Base-by-base conservation (phyloP, 2,329 filamentous ascomycete genomes). In the Phaeosphaeria sp. region DNA sequence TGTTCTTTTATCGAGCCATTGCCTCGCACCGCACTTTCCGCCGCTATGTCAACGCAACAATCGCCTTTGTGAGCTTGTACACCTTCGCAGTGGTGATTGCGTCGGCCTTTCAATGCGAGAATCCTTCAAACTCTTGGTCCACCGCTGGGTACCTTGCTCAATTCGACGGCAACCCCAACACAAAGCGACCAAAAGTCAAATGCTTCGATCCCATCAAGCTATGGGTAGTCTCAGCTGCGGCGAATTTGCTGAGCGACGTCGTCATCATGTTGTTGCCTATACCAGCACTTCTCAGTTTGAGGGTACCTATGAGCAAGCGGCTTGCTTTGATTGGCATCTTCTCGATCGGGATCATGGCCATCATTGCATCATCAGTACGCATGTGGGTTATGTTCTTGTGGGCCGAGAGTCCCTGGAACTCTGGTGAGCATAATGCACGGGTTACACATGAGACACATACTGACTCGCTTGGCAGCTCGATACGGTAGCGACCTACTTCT, bases 241-340 rank as follows among this genome's bases (percentile, higher is more conserved):
- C 79, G 54, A 81, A 79, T 46, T 74, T 81, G 50, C 63, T 74
- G 48, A 80, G 75, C 54, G 79, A 82, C 54, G 67, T 80, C 10
- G 59, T 80, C 18, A 79, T 83, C 54, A 74, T 82, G 6, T 56
- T 79, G 6, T 65, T 82, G 2, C 81, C 81, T 0, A 77, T 83
- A 17, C 80, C 81, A 0, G 75, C 82, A 46, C 74, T 83, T 25
- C 70, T 78, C 0, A 75, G 75, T 2, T 76, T 85, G 2, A 76
- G 82, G 54, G 82, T 85, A 6, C 81, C 83, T 0, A 69, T 67
- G 3, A 76, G 76, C 2, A 82, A 85, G 54, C 84, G 85, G 53
- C 68, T 83, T 15, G 84, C 83, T 0, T 77, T 89, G n/a, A 64
- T 77, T 9, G 72, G 68, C 11, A 74, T 77, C 48, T 77, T 77